Base-by-base conservation (phyloP, 129 eudicot species). In the Artemisia annua region DNA sequence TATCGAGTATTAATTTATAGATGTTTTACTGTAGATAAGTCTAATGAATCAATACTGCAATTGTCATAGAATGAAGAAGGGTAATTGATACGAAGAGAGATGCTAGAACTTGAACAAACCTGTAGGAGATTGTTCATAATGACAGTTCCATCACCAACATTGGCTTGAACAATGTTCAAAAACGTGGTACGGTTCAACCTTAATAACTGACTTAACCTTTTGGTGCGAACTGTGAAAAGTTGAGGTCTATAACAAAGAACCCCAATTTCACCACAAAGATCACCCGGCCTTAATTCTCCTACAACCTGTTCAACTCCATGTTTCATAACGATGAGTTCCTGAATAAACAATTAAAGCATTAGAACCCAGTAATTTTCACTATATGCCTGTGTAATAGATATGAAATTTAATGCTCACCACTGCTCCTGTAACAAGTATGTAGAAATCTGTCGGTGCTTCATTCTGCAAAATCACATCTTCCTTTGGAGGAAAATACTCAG, bases 381-480 rank as follows among this genome's bases (percentile, higher is more conserved):
- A 2, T 26, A 67, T 32, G 43, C 10, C 17, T 11, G 56, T 22
- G n/a, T 20, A 67, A 56, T 14, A 14, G 50, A 19, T 51, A 4
- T 44, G 32, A 35, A 66, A 48, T 11, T 50, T 13, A 68, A 66
- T 50, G 43, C 87, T 74, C 67, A 90, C 97, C 83, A 90, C 87
- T 77, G 94, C 85, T 48, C 97, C 97, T 39, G 82, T 87, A 56
- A 90, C 97, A 74, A 90, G 71, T 61, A 90, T 85, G 78, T 90
- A 87, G 73, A 90, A 78, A 76, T 90, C 94, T 2, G 91, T 85
- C 0, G 97, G 94, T 22, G 97, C 97, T 82, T 90, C 97, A 67
- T 90, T 90, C 77, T 87, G 87, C 81, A 90, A 78, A 57, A 90
- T 90, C 51, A 90, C 83, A 63, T 90, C 97, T 83, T 90, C 97